phyloP scores from a whole-genome alignment of 208 protist species.

The Acanthamoeba rhysodes region DNA sequence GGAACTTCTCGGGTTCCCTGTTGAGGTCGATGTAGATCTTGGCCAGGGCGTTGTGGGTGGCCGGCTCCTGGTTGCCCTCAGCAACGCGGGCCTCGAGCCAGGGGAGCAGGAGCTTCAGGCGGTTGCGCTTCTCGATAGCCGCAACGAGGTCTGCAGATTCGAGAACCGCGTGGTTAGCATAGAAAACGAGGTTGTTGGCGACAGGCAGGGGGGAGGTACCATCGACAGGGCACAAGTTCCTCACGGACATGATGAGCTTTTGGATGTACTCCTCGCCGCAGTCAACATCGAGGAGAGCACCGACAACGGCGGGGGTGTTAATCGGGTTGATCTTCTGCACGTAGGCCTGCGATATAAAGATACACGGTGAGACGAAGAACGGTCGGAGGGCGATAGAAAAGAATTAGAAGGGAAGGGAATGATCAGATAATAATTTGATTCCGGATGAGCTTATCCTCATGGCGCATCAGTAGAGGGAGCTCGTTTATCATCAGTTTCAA shows the following conservation, averaged over 20 bases:
- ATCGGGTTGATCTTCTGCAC: slow-evolving; percentile 96
- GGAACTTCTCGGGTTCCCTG: slow-evolving; percentile 97
- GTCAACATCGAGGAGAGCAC: slow-evolving; percentile 98
- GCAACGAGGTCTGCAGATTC: slow-evolving; percentile 89
- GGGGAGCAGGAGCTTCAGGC: slow-evolving; percentile 98
- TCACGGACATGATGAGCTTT: slow-evolving; percentile 96
- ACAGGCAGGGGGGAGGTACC: slow-evolving; percentile 76
- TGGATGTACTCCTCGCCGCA: slow-evolving; percentile 98
- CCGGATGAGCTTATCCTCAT: slow-evolving; percentile 71
- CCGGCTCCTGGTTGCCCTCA: slow-evolving; percentile 97
- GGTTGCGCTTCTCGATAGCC: slow-evolving; percentile 93
- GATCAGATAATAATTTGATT: slow-evolving; percentile 64
- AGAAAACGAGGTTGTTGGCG: background rate
- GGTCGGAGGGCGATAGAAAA: background rate
- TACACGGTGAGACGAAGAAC: background rate
- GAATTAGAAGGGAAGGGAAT: background rate
- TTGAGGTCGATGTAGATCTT: slow-evolving; percentile 99
- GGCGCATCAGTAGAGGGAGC: slow-evolving; percentile 71
- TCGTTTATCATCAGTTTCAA: slow-evolving; percentile 49
- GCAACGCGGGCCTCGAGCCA: slow-evolving; percentile 98
- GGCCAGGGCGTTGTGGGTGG: slow-evolving; percentile 98
- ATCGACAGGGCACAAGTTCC: slow-evolving; percentile 96
- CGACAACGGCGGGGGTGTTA: slow-evolving; percentile 98
- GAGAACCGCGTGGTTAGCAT: background rate
- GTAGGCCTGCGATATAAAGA: slow-evolving; percentile 77